Evolutionary conservation across 805 yeast genomes (phyloP), one percentile per base, ranked within the genome.

Genomic region (Kockiozyma suomiensis): DNA sequence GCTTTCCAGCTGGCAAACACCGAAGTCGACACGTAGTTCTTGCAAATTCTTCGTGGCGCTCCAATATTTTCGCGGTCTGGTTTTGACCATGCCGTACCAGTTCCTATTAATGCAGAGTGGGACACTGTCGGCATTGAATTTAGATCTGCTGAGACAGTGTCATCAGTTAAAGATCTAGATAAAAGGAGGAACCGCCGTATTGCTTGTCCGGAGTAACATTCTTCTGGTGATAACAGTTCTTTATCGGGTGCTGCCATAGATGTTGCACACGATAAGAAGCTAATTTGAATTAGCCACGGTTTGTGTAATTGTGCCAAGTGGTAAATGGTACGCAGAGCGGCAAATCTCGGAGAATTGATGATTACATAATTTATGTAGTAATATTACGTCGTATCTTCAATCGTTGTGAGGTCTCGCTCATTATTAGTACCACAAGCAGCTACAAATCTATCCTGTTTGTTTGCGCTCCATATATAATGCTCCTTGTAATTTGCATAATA

Each of bases 1-100:
- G 32, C 66, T 51, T 12, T 73, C 72, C 26, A 76, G 35, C 58
- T 55, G 13, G 33, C 57, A 42, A 61, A 61, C n/a, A 61, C 57
- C 15, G 60, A 50, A 2, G 33, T 5, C 26, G 21, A 15, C 12
- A 61, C 59, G 21, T 42, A 58, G 6, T 49, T 58, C n/a, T 40
- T 42, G 41, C 65, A 61, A 1, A 28, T 15, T 21, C 60, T 53
- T 33, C 55, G 49, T 4, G 53, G 45, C 5, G 64, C 33, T 5
- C 57, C 60, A 6, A 51, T 23, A 15, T 37, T 45, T 28, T 47
- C 54, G 23, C 60, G 47, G n/a, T 43, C 53, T 10, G 64, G 64
- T 38, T 56, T 54, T n/a, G 45, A 17, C 64, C 64, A 59, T 0
- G 46, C 17, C 19, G n/a, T 25, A 19, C 47, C 50, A 32, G 41